Conservation (phyloP, 75 land plant species). For the Pseudotsuga menziesii region DNA sequence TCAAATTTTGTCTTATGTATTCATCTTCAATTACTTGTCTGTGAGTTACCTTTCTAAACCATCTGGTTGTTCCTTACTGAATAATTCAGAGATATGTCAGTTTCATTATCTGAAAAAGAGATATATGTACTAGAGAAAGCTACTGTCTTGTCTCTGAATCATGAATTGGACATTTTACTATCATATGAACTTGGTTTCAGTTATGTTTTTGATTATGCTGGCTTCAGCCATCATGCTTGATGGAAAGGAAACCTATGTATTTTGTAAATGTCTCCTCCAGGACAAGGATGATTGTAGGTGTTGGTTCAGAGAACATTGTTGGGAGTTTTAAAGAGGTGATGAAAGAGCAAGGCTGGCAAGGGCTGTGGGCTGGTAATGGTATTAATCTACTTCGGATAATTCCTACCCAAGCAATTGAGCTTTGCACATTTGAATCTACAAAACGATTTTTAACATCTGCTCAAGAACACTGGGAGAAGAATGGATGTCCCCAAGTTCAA, state of each 20-base stretch:
- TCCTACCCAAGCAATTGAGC: constrained; percentile 81
- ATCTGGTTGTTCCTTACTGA: too few species aligned
- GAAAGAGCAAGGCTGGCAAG: constrained; percentile 66
- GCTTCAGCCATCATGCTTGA: too few species aligned
- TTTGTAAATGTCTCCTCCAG: constrained; percentile 25
- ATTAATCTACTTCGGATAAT: constrained; percentile 70
- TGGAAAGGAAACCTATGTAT: too few species aligned
- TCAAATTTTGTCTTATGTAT: too few species aligned
- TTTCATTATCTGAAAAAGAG: too few species aligned
- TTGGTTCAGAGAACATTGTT: constrained; percentile 62
- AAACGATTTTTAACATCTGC: constrained; percentile 42
- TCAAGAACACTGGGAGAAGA: constrained; percentile 47
- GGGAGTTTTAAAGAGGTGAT: constrained; percentile 64
- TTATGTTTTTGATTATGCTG: too few species aligned
- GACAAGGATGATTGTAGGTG: constrained; percentile 83
- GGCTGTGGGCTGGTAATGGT: constrained; percentile 80
- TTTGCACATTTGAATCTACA: constrained; percentile 72
- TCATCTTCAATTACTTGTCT: too few species aligned
- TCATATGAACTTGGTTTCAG: too few species aligned
- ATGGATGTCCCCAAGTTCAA: constrained; percentile 41
- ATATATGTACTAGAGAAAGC: too few species aligned
- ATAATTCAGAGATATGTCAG: too few species aligned
- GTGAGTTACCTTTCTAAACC: too few species aligned
- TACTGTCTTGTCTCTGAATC: background rate
- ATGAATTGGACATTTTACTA: background rate